Percentiles rank a stretch among this genome's conserved stretches.
Conservation (phyloP, 768 basidiomycete genomes). For the Leccinum subtestaceum region DNA sequence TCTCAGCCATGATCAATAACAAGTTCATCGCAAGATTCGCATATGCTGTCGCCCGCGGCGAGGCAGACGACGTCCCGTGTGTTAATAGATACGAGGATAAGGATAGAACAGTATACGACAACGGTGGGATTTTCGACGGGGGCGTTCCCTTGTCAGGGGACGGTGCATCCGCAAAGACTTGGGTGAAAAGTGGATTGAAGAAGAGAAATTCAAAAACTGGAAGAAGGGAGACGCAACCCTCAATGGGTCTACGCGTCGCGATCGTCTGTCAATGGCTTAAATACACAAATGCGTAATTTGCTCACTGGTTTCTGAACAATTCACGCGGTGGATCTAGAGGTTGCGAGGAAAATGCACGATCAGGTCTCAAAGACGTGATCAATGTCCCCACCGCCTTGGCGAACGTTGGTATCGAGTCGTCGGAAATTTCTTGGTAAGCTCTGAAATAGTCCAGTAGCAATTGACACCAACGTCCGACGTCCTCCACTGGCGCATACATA, state of each 20-base stretch:
- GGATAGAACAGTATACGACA: slow-evolving; percentile 49
- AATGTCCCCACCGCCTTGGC: slow-evolving; percentile 51
- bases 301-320: slow-evolving; percentile 57
- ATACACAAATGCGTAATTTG: neutral
- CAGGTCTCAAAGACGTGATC: slow-evolving; percentile 50
- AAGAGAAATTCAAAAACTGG: slow-evolving; percentile 61
- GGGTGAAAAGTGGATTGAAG: slow-evolving; percentile 47
- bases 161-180: slow-evolving; percentile 43
- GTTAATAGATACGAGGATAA: slow-evolving; percentile 64
- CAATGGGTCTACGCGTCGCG: slow-evolving; percentile 48
- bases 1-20: slow-evolving; percentile 51
- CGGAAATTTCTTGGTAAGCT: slow-evolving; percentile 52
- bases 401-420: slow-evolving; percentile 52
- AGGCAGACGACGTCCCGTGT: slow-evolving; percentile 61
- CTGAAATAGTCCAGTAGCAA: slow-evolving; percentile 30
- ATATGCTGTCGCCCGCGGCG: slow-evolving; percentile 59
- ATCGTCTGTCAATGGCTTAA: neutral
- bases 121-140: slow-evolving; percentile 30
- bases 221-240: slow-evolving; percentile 56
- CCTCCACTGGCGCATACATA: slow-evolving; percentile 25
- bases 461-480: neutral
- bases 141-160: slow-evolving; percentile 27
- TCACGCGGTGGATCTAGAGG: slow-evolving; percentile 49
- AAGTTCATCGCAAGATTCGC: slow-evolving; percentile 56
- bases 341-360: slow-evolving; percentile 48